Conservation (phyloP, 2,329 filamentous ascomycete genomes). For the Alternaria panax region DNA sequence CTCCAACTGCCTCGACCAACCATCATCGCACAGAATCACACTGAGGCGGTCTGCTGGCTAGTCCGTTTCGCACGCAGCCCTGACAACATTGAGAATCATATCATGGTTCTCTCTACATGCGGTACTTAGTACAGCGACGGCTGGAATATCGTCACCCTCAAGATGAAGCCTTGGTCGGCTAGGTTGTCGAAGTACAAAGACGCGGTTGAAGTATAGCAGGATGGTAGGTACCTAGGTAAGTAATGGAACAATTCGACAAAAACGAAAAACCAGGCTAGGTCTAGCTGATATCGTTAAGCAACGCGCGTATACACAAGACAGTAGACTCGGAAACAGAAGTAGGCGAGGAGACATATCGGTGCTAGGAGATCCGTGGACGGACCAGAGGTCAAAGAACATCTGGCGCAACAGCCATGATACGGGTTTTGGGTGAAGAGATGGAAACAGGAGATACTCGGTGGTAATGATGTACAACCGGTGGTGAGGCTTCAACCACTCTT, state of each 20-base stretch:
- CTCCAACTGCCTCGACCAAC: constrained; percentile 32
- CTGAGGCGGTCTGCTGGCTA: constrained; percentile 47
- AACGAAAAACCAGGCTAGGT: not conserved
- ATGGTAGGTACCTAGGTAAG: not conserved
- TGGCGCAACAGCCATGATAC: not conserved
- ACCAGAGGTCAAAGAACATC: not conserved
- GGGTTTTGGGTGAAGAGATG: not conserved
- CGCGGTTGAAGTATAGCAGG: not conserved
- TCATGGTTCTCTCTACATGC: constrained; percentile 55
- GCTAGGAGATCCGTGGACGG: not conserved
- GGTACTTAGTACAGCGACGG: constrained; percentile 55
- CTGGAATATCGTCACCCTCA: constrained; percentile 35
- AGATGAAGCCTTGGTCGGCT: constrained; percentile 3
- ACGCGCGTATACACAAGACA: not conserved
- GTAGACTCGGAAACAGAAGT: not conserved
- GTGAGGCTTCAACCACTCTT: not conserved
- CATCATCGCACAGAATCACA: constrained; percentile 49
- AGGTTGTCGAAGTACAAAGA: not conserved
- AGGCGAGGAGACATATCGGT: not conserved
- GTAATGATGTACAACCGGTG: not conserved
- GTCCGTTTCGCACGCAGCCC: constrained; percentile 13
- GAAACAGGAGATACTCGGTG: not conserved
- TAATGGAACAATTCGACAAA: not conserved
- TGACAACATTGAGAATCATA: constrained; percentile 48
- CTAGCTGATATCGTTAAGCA: not conserved